Percentiles rank a stretch among this genome's conserved stretches.
These are phyloP conservation scores for Coprinopsis marcescibilis DNA, from an alignment of 768 basidiomycete species.

Conservation along the genomic window DNA sequence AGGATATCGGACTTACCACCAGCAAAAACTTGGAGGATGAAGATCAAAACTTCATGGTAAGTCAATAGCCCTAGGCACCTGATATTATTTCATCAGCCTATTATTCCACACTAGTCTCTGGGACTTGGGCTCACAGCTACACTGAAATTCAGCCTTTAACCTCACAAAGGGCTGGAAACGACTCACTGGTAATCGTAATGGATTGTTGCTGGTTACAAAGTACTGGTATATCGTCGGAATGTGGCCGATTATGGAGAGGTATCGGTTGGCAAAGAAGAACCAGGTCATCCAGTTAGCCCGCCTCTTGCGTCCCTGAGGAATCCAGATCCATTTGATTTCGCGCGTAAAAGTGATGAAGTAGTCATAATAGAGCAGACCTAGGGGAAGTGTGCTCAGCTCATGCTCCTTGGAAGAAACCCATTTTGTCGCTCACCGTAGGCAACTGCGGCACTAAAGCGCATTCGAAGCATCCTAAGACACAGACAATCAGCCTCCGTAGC, in stretches of 20 bases:
- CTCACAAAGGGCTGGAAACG: too few relatives aligned
- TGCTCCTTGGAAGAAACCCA: too few relatives aligned
- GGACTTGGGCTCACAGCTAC: too few relatives aligned
- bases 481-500: too few relatives aligned
- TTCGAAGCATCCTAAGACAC: too few relatives aligned
- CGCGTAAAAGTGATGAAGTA: slow-evolving; percentile 37
- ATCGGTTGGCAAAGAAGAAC: slow-evolving; percentile 41
- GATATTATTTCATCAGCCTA: too few relatives aligned
- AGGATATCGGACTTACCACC: not conserved
- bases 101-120: too few relatives aligned
- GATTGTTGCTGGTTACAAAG: not conserved
- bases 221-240: slow-evolving; percentile 22
- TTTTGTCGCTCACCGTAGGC: too few relatives aligned
- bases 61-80: too few relatives aligned
- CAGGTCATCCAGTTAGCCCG: slow-evolving; percentile 29
- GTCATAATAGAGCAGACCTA: slow-evolving; percentile 43
- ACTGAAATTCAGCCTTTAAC: too few relatives aligned
- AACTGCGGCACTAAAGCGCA: too few relatives aligned
- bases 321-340: slow-evolving; percentile 45
- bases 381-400: too few relatives aligned
- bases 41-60: not conserved
- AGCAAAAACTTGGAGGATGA: not conserved
- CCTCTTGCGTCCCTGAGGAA: slow-evolving; percentile 9
- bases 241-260: slow-evolving; percentile 33
- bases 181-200: not conserved